A percentile compares a stretch with the other conserved stretches of the same genome.
Evolutionary conservation across 805 yeast species (phyloP).

Genomic region (Saccharomycopsis olivae): DNA sequence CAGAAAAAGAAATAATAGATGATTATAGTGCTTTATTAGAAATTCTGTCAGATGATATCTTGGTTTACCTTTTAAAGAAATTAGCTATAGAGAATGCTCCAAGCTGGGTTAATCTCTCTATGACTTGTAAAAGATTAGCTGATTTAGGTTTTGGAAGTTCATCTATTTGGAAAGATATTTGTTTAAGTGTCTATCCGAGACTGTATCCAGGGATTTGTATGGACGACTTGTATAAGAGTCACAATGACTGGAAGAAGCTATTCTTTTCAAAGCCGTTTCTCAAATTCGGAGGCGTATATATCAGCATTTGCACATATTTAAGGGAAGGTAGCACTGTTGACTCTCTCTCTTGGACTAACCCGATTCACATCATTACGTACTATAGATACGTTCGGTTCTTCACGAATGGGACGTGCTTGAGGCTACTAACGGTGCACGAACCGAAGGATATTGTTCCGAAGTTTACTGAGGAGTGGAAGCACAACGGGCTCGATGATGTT

Average conservation of each 20-base stretch:
- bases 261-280: slow-evolving; percentile 59
- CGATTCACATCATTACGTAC: slow-evolving; percentile 77
- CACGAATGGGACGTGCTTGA: slow-evolving; percentile 65
- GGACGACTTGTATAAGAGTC: slow-evolving; percentile 1
- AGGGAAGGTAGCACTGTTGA: slow-evolving; percentile 70
- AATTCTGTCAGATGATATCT: slow-evolving; percentile 45
- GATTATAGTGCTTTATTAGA: slow-evolving; percentile 20
- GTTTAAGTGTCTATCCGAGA: not conserved
- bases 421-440: slow-evolving; percentile 59
- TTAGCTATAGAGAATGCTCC: slow-evolving; percentile 42
- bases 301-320: slow-evolving; percentile 74
- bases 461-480: slow-evolving; percentile 27
- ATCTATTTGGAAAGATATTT: slow-evolving; percentile 11
- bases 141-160: slow-evolving; percentile 13
- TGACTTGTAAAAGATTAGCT: slow-evolving; percentile 42
- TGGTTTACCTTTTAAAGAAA: slow-evolving; percentile 38
- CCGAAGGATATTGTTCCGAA: slow-evolving; percentile 58
- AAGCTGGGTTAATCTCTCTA: slow-evolving; percentile 52
- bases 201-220: slow-evolving; percentile 1
- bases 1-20: not conserved
- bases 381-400: slow-evolving; percentile 77
- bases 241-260: slow-evolving; percentile 36
- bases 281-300: slow-evolving; percentile 75
- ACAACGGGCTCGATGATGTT: slow-evolving; percentile 27
- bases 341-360: slow-evolving; percentile 57